Conservation (phyloP, 148 eudicot genomes). For the Vaccinium corymbosum region DNA sequence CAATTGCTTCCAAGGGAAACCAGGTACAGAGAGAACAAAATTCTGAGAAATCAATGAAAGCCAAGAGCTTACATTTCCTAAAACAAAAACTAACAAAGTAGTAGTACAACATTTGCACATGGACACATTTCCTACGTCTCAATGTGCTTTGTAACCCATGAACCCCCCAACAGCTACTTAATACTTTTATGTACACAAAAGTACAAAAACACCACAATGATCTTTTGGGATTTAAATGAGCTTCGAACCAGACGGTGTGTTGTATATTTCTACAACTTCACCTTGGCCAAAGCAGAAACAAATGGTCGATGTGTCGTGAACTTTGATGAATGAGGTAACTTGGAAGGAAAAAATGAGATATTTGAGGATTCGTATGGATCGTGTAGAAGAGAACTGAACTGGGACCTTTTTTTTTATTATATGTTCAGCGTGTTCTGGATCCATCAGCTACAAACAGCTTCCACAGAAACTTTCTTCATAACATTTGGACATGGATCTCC, state of each 20-base stretch:
- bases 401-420: neutral
- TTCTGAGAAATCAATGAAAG: slow-evolving; percentile 18
- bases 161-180: neutral
- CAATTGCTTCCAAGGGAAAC: slow-evolving; percentile 8
- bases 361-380: neutral
- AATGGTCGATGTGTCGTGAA: slow-evolving; percentile 12
- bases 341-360: neutral
- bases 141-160: slow-evolving; percentile 21
- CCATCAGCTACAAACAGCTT: slow-evolving; percentile 74
- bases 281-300: slow-evolving; percentile 28
- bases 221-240: slow-evolving; percentile 16
- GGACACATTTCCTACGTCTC: slow-evolving; percentile 30
- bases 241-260: slow-evolving; percentile 37
- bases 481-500: slow-evolving; percentile 97
- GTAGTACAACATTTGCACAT: slow-evolving; percentile 18
- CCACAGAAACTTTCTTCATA: slow-evolving; percentile 91
- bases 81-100: neutral
- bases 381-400: neutral
- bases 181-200: slow-evolving; percentile 23
- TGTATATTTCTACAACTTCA: slow-evolving; percentile 48
- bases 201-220: slow-evolving; percentile 5
- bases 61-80: slow-evolving; percentile 26
- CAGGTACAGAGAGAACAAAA: neutral
- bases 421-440: neutral
- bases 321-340: slow-evolving; percentile 11